Evolutionary conservation across 192 early-diverging fungal genomes (phyloP), one percentile per base, ranked within the genome.

Genomic region (Dissophora globulifera): DNA sequence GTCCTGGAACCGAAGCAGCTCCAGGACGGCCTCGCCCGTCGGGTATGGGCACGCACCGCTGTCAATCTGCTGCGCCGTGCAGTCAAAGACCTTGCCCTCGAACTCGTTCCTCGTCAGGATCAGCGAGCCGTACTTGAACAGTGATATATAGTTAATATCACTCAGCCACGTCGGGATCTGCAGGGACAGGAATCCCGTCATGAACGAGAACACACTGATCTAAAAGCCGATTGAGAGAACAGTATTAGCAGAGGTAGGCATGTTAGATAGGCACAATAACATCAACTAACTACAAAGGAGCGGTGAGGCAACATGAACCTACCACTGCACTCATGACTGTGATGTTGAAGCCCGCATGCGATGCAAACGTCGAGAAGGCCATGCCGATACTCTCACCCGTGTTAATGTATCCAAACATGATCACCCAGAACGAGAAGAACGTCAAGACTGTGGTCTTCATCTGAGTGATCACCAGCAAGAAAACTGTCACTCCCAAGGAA

Each of bases 371-470:
- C 50, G 72, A 76, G 17, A 76, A 76, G 35, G 72, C 72, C 30
- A 62, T 3, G 17, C 72, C 72, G 20, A 76, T 61, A 62, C 63
- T 76, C 52, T 76, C 72, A 13, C 72, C 72, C 27, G 72, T 57
- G 46, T 76, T 76, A 48, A 76, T 76, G 38, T 67, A 76, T 20
- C 72, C 72, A 76, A 76, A 76, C 72, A 76, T 76, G 27, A 76
- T 61, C 29, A 67, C 23, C 72, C 72, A 76, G 58, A 76, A 76
- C 33, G 58, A 57, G 42, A 76, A 76, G 63, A 76, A 76, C 7
- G 72, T 76, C 57, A 62, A 12, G 11, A 62, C 64, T 4, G 72
- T 76, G 4, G 72, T 76, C 52, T 67, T 31, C 47, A 76, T 48
- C 22, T 49, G 3, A 0, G 63, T 76, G 29, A 76, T 46, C 17